Evolutionary conservation across 2,329 filamentous ascomycete species (phyloP).

Genomic region (Rhinocladiella mackenziei): DNA sequence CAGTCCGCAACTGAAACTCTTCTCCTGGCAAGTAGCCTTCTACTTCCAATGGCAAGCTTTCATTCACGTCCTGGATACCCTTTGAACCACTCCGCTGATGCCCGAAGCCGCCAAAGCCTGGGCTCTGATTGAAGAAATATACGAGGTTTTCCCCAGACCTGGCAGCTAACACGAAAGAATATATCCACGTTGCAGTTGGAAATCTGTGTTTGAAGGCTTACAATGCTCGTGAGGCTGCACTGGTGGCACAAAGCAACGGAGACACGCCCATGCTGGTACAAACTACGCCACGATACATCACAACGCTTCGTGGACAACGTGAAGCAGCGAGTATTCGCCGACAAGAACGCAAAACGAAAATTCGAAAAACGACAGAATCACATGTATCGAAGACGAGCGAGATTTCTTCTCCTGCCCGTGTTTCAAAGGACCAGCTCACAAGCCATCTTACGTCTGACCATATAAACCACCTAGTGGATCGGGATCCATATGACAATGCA

Average conservation of each 20-base stretch:
- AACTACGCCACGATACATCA: no score
- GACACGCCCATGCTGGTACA: no score
- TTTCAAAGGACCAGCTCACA: no score
- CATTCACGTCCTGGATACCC: conserved; percentile 37
- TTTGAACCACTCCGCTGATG: conserved; percentile 34
- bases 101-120: conserved; percentile 36
- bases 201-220: conserved; percentile 36
- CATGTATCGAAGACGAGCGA: no score
- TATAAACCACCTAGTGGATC: no score
- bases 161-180: conserved; percentile 30
- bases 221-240: conserved; percentile 24
- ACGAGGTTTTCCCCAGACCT: conserved; percentile 34
- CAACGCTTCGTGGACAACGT: no score
- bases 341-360: no score
- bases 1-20: conserved; percentile 31
- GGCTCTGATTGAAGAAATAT: conserved; percentile 35
- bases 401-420: no score
- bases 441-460: no score
- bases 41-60: conserved; percentile 37
- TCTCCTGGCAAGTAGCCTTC: conserved; percentile 35
- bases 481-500: no score
- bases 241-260: conserved; percentile 17
- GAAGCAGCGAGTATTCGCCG: no score
- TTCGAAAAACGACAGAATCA: no score
- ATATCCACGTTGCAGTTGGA: conserved; percentile 34